Evolutionary conservation across 177 flowering plant genomes (phyloP).

Genomic region (Vitis hybrid): DNA sequence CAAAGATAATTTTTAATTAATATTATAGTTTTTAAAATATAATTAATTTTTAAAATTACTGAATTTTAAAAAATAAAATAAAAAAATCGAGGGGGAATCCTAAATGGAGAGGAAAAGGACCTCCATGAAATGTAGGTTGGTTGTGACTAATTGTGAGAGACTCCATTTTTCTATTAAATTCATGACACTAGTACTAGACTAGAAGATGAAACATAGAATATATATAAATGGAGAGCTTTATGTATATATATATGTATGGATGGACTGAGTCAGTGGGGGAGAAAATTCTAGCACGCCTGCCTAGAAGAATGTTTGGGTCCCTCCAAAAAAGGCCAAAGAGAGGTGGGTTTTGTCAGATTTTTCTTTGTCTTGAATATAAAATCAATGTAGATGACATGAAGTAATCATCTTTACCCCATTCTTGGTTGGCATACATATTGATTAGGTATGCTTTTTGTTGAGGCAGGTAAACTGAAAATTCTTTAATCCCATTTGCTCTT

Average conservation of each 20-base stretch:
- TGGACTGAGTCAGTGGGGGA: constrained; percentile 7
- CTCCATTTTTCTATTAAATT: too few relatives aligned
- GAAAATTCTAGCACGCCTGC: constrained; percentile 27
- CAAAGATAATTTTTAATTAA: not conserved
- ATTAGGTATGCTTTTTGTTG: constrained; percentile 32
- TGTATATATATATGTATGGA: too few relatives aligned
- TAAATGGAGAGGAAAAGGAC: not conserved
- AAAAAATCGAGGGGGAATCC: not conserved
- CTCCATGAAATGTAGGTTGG: not conserved
- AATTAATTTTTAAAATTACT: not conserved
- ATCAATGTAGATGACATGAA: constrained; percentile 3
- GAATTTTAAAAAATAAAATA: too few relatives aligned
- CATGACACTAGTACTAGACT: too few relatives aligned
- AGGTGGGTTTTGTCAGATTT: constrained; percentile 26
- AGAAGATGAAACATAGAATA: too few relatives aligned
- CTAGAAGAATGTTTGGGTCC: constrained; percentile 39
- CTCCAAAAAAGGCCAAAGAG: constrained; percentile 15
- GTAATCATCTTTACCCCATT: not conserved
- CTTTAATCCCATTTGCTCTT: constrained; percentile 7
- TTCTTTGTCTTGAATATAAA: constrained; percentile 10
- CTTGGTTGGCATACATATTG: not conserved
- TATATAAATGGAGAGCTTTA: too few relatives aligned
- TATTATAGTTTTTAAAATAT: not conserved
- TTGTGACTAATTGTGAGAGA: not conserved
- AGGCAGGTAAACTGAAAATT: constrained; percentile 22